These are phyloP conservation scores for Tylopilus vinaceipallidus DNA, from an alignment of 768 basidiomycete genomes.

Conservation along the genomic window DNA sequence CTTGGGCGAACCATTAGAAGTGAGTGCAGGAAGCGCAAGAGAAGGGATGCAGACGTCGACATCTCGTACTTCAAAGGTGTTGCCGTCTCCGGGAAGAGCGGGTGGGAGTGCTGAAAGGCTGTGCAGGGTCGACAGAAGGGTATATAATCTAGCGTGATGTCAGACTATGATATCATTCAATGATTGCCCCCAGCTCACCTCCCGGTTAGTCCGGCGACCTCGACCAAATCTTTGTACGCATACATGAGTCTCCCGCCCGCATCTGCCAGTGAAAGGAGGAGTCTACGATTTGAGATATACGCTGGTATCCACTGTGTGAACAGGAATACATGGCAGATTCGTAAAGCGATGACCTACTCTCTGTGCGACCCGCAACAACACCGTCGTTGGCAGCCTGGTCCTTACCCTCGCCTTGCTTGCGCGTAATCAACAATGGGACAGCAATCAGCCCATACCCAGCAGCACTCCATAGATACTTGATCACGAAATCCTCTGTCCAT, in stretches of 20 bases:
- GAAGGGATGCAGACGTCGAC: conserved; percentile 71
- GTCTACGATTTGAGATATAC: conserved; percentile 90
- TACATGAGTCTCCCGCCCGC: conserved; percentile 96
- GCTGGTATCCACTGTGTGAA: conserved; percentile 36
- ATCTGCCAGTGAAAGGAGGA: conserved; percentile 92
- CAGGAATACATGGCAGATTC: background rate
- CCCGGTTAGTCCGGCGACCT: conserved; percentile 91
- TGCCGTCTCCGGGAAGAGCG: conserved; percentile 30
- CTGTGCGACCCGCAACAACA: conserved; percentile 48
- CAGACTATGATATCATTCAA: background rate
- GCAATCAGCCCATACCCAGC: conserved; percentile 90
- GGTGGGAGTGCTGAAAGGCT: conserved; percentile 56
- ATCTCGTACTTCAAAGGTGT: conserved; percentile 59
- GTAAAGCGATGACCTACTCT: conserved; percentile 34
- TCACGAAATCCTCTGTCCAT: conserved; percentile 96
- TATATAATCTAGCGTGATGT: conserved; percentile 62
- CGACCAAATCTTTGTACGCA: conserved; percentile 92
- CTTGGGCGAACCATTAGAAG: conserved; percentile 1
- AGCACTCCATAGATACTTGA: conserved; percentile 96
- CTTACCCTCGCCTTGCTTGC: conserved; percentile 26
- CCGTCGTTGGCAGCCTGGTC: conserved; percentile 21
- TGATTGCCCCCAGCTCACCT: conserved; percentile 13
- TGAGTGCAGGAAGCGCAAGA: background rate
- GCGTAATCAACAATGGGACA: conserved; percentile 79
- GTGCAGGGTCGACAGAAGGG: conserved; percentile 82